Evolutionary conservation across 2,329 filamentous ascomycete species (phyloP).

Genomic region (Aspergillus phoenicis): DNA sequence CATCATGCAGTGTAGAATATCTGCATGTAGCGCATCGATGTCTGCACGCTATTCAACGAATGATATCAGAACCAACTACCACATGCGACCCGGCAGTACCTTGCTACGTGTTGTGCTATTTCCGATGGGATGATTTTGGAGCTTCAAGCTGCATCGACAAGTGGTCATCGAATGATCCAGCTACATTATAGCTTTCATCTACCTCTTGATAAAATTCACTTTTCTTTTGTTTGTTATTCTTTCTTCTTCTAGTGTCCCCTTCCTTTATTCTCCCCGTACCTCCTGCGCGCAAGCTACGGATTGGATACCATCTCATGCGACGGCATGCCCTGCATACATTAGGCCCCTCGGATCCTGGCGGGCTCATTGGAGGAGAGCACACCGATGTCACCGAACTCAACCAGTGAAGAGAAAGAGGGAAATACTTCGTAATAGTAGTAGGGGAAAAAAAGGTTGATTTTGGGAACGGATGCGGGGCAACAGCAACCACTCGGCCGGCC

Average conservation of each 20-base stretch:
- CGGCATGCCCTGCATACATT: conserved; percentile 20
- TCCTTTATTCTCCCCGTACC: neutral
- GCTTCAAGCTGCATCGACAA: neutral
- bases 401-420: neutral
- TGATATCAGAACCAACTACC: neutral
- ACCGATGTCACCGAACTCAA: conserved; percentile 8
- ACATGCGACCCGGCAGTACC: conserved; percentile 2
- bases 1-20: neutral
- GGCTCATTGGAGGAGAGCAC: conserved; percentile 5
- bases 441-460: conserved; percentile 2
- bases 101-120: neutral
- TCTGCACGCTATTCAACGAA: neutral
- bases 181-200: neutral
- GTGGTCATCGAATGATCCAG: neutral
- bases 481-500: conserved; percentile 1
- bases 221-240: neutral
- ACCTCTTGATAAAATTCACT: neutral
- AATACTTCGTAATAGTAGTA: no score
- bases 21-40: neutral
- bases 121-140: neutral
- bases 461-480: conserved; percentile 20
- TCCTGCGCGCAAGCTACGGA: conserved; percentile 9
- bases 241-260: no score
- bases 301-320: conserved; percentile 21
- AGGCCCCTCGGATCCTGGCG: conserved; percentile 7